A percentile compares a stretch with the other conserved stretches of the same genome.
Evolutionary conservation across 2,329 filamentous ascomycete species (phyloP).

Genomic region (Penicillium rolfsii): DNA sequence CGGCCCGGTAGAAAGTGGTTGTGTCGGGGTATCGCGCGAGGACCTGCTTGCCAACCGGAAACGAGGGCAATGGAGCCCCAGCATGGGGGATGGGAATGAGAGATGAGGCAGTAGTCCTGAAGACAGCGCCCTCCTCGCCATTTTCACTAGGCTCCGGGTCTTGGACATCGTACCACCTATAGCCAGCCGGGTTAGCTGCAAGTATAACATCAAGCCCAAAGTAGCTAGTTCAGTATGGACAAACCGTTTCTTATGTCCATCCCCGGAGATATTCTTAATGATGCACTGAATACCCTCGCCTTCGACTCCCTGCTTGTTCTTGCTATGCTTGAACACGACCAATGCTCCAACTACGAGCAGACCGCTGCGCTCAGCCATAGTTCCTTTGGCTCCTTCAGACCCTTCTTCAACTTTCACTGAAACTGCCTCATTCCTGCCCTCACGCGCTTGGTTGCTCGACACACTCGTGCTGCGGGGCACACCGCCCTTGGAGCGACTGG

Average conservation of each 20-base stretch:
- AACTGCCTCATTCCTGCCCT: slow-evolving; percentile 42
- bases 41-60: slow-evolving; percentile 68
- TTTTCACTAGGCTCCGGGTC: slow-evolving; percentile 76
- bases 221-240: neutral
- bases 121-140: slow-evolving; percentile 63
- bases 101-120: slow-evolving; percentile 71
- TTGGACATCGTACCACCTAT: slow-evolving; percentile 69
- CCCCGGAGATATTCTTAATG: slow-evolving; percentile 73
- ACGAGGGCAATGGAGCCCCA: slow-evolving; percentile 64
- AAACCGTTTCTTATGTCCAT: slow-evolving; percentile 69
- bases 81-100: slow-evolving; percentile 75
- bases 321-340: slow-evolving; percentile 56
- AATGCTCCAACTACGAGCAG: slow-evolving; percentile 52
- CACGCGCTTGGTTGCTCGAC: slow-evolving; percentile 46
- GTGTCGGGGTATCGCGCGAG: slow-evolving; percentile 81
- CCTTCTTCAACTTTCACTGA: slow-evolving; percentile 51
- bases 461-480: slow-evolving; percentile 48
- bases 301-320: slow-evolving; percentile 55
- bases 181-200: slow-evolving; percentile 19
- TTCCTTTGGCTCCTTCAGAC: slow-evolving; percentile 47
- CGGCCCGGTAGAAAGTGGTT: slow-evolving; percentile 82
- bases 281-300: slow-evolving; percentile 71
- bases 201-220: neutral
- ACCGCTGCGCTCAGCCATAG: slow-evolving; percentile 49
- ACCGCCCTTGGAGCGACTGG: slow-evolving; percentile 48